Evolutionary conservation across 1,284 basidiomycete genomes (phyloP), one percentile per base, ranked within the genome.

Genomic region (Rhodotorula sp.): DNA sequence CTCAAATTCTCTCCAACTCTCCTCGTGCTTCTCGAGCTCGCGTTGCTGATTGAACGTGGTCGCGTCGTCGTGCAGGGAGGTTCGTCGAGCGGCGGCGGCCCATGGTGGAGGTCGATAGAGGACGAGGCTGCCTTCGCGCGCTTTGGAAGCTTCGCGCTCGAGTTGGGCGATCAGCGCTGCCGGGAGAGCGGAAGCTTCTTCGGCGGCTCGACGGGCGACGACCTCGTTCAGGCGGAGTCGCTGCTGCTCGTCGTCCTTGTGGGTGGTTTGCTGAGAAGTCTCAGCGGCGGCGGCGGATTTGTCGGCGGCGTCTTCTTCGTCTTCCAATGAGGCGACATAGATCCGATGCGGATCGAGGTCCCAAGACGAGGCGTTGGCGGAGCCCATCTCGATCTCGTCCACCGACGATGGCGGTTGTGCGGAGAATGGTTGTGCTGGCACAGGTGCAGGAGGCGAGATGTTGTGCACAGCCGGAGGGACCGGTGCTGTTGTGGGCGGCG

Each of bases 311-410:
- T 70, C 68, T 1, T 68, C 68, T 39, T 68, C 63, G 46, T 58
- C 63, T 1, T 56, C 57, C 15, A 76, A 66, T 2, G 75, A 76
- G 8, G 72, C 63, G 49, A 74, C 68, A 64, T 76, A 72, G 61
- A 72, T 56, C n/a, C 68, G 49, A 54, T 76, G 67, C 6, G 64
- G 65, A n/a, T 62, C 63, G 31, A 73, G 29, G 43, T 73, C 69
- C 65, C 64, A 70, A 21, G 64, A 65, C 3, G 65, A 57, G 3
- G 46, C 49, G 54, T 56, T 29, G 0, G 56, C 58, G 23, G 62
- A 47, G 6, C 46, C 47, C 71, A 76, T 73, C 47, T 64, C 64
- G 1, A 71, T 21, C n/a, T 75, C 74, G 8, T 64, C 62, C 7
- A 21, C 54, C 14, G 7, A 56, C 20, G n/a, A 23, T 16, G 29